Conservation (phyloP, 1,139 yeast species). For the Tardiomyces digboiensis region DNA sequence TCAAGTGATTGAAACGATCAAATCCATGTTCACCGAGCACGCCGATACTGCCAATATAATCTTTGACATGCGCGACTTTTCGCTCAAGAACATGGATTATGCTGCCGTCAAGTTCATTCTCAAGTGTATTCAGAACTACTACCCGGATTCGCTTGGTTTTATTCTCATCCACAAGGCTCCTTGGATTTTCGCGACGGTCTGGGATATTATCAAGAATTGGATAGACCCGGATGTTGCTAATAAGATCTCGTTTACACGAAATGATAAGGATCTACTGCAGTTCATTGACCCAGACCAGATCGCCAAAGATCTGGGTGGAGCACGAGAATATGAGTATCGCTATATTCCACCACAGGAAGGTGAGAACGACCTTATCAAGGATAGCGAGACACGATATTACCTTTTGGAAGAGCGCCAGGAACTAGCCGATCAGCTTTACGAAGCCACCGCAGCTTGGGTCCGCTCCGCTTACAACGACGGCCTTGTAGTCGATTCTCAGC, state of each 20-base stretch:
- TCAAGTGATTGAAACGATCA: constrained; percentile 57
- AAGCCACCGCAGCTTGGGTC: constrained; percentile 61
- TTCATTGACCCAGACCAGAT: constrained; percentile 44
- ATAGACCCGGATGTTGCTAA: constrained; percentile 83
- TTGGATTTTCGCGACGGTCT: constrained; percentile 79
- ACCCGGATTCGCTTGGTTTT: constrained; percentile 76
- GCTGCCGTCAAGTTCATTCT: constrained; percentile 72
- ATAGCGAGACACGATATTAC: constrained; percentile 33
- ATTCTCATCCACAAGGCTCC: constrained; percentile 82
- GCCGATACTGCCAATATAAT: constrained; percentile 63
- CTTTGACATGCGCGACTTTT: constrained; percentile 68
- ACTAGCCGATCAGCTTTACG: constrained; percentile 26
- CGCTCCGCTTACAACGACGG: constrained; percentile 36
- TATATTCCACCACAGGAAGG: constrained; percentile 46
- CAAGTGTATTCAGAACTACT: constrained; percentile 73
- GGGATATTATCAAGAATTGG: constrained; percentile 82
- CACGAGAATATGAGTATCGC: constrained; percentile 42
- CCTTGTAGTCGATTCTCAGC: constrained; percentile 28
- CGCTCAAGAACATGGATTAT: constrained; percentile 77
- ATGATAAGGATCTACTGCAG: constrained; percentile 45
- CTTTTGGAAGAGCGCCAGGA: constrained; percentile 37
- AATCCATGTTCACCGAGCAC: constrained; percentile 54
- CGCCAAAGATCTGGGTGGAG: constrained; percentile 61
- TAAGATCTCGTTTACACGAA: constrained; percentile 66
- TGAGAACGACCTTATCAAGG: constrained; percentile 36